Conservation (phyloP, 2,329 filamentous ascomycete species). For the Monilinia laxa region DNA sequence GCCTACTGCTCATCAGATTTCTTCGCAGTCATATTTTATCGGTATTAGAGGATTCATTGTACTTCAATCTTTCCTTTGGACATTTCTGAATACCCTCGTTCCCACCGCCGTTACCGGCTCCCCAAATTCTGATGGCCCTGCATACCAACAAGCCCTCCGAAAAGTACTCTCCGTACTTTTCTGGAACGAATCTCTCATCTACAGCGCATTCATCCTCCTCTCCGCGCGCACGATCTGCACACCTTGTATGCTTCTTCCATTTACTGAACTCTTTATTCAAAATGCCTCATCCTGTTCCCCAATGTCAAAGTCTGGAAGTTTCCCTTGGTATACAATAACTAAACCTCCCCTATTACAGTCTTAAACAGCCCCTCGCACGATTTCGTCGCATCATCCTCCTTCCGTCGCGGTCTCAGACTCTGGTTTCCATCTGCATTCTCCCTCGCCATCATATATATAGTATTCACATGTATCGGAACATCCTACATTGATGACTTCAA, state of each 20-base stretch:
- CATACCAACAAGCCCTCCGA: constrained; percentile 45
- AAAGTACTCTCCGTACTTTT: constrained; percentile 47
- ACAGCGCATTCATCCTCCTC: constrained; percentile 48
- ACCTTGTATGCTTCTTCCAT: constrained; percentile 35
- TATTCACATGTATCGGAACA: constrained; percentile 40
- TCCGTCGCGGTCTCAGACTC: constrained; percentile 46
- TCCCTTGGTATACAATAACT: too few species aligned
- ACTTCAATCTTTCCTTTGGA: constrained; percentile 46
- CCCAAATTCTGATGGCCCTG: constrained; percentile 40
- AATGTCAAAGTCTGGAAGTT: too few species aligned
- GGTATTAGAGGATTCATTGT: constrained; percentile 48
- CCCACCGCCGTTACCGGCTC: constrained; percentile 44
- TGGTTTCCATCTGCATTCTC: constrained; percentile 45
- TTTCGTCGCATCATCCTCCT: constrained; percentile 44
- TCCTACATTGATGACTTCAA: constrained; percentile 45
- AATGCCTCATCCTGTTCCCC: too few species aligned
- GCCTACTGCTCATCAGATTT: constrained; percentile 12
- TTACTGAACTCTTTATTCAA: too few species aligned
- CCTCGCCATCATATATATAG: constrained; percentile 44
- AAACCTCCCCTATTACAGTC: constrained; percentile 26
- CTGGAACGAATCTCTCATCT: constrained; percentile 48
- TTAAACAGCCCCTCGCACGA: constrained; percentile 41
- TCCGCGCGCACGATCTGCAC: constrained; percentile 46
- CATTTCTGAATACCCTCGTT: constrained; percentile 48
- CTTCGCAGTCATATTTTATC: constrained; percentile 36